Evolutionary conservation across 2,329 filamentous ascomycete species (phyloP), one percentile per base, ranked within the genome.

Genomic region (Pestalotiopsis fici): DNA sequence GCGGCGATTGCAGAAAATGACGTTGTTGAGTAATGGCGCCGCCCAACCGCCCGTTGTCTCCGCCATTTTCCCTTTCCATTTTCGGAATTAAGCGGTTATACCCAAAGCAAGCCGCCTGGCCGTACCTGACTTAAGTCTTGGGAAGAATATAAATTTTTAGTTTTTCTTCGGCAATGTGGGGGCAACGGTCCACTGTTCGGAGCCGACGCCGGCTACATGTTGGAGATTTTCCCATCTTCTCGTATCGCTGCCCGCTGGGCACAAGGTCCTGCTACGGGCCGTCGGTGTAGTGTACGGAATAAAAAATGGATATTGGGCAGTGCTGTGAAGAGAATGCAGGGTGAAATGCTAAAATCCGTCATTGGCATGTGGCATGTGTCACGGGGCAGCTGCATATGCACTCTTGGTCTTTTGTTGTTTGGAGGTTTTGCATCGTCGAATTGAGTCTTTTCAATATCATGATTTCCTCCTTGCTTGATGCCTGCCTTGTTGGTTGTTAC

Each of bases 41-140:
- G 35, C 39, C 35, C 9, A n/a, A n/a, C 7, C 25, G 23, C 23
- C 56, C 7, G 56, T 25, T 27, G 60, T 50, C 39, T 55, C 43
- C 43, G 21, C 47, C 25, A 9, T 55, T 64, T 35, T 6, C 35
- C n/a, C 15, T 28, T 11, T 35, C 25, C 6, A 12, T 6, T 21
- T 50, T 50, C 61, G 61, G 61, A 55, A n/a, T 64, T 64, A 64
- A 64, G 61, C 61, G 39, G 60, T 50, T 50, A n/a, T 50, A 50
- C 43, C 9, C 15, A 18, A 18, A 9, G 18, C 18, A 50, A 50
- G 18, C 39, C 18, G 21, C 18, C 3, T 18, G 43, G 18, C n/a
- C 43, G 18, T 50, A 21, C 7, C 43, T 50, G 43, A 50, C 43
- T 50, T 50, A n/a, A 18, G 18, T 50, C 43, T n/a, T 50, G 18